A percentile compares a stretch with the other conserved stretches of the same genome.
Conservation (phyloP, 768 basidiomycete genomes). For the Amanita subjunquillea region DNA sequence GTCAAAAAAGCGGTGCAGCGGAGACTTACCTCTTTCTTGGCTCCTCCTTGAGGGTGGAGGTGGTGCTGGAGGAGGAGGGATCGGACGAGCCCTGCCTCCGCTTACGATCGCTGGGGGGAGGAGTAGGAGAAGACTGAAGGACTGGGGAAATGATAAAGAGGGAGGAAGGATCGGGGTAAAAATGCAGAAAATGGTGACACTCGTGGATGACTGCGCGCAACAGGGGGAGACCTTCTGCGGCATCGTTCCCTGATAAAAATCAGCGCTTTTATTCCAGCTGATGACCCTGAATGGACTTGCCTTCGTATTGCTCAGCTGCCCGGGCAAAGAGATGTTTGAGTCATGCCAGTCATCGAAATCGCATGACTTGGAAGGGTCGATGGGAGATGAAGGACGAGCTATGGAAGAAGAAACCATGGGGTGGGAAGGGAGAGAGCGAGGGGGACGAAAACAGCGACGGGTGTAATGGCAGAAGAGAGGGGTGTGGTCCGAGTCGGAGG, state of each 20-base stretch:
- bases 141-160: conserved; percentile 24
- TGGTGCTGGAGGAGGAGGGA: background rate
- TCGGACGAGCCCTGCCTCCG: background rate
- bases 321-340: conserved; percentile 52
- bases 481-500: conserved; percentile 8
- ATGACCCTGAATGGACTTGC: conserved; percentile 22
- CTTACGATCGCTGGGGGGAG: background rate
- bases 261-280: background rate
- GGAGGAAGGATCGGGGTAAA: conserved; percentile 46
- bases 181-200: conserved; percentile 50
- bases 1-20: background rate
- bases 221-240: conserved; percentile 38
- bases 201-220: conserved; percentile 58
- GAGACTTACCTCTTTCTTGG: conserved; percentile 10
- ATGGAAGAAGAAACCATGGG: conserved; percentile 28
- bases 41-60: conserved; percentile 4
- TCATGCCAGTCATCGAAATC: conserved; percentile 54
- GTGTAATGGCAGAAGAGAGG: background rate
- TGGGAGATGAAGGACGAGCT: conserved; percentile 14
- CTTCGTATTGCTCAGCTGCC: conserved; percentile 49
- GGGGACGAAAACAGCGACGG: background rate
- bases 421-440: background rate
- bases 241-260: conserved; percentile 28
- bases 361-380: conserved; percentile 14
- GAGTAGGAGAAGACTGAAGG: conserved; percentile 7